These are phyloP conservation scores for Zostera marina DNA, from an alignment of 116 monocot genomes.

Conservation along the genomic window DNA sequence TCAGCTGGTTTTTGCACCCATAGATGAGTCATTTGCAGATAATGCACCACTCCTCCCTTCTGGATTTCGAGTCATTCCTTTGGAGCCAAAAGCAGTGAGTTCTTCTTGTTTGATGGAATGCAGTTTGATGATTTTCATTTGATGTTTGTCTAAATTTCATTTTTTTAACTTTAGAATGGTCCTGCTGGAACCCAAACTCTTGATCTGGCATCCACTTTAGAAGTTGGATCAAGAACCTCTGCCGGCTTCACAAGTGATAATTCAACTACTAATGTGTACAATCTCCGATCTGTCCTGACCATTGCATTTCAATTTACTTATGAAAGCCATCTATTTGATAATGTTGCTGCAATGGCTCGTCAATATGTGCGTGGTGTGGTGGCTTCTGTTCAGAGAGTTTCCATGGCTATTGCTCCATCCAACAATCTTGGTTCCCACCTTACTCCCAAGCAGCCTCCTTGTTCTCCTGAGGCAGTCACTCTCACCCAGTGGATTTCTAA, in stretches of 20 bases:
- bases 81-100: conserved; percentile 65
- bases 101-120: background rate
- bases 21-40: conserved; percentile 81
- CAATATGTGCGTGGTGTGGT: conserved; percentile 83
- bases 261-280: conserved; percentile 17
- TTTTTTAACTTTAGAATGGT: conserved; percentile 23
- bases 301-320: conserved; percentile 94
- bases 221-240: conserved; percentile 37
- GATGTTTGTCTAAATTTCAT: background rate
- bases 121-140: background rate
- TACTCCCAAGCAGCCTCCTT: conserved; percentile 32
- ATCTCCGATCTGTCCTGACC: conserved; percentile 69
- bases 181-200: conserved; percentile 45
- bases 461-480: conserved; percentile 60
- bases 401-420: conserved; percentile 88
- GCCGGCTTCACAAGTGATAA: conserved; percentile 12
- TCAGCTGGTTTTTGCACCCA: conserved; percentile 89
- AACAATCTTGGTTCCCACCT: conserved; percentile 20
- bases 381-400: conserved; percentile 81
- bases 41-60: conserved; percentile 77
- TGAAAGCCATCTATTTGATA: conserved; percentile 65
- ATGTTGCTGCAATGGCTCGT: conserved; percentile 77
- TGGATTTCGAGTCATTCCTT: conserved; percentile 86
- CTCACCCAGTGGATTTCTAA: conserved; percentile 63
- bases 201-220: conserved; percentile 80